Evolutionary conservation across 371 early-diverging fungal genomes (phyloP), one percentile per base, ranked within the genome.

Genomic region (Thermomucor indicae-seudaticae): DNA sequence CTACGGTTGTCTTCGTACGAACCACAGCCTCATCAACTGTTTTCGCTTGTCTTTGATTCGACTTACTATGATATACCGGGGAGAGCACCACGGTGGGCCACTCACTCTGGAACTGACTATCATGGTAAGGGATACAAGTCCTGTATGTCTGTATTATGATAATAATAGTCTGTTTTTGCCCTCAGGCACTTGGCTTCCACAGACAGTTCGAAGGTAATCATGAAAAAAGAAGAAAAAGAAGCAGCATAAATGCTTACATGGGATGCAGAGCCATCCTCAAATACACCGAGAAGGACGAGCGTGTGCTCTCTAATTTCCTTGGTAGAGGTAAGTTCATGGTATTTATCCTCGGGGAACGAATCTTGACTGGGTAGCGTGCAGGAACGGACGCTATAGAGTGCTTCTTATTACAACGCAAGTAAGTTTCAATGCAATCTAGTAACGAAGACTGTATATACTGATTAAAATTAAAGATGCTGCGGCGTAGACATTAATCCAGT

Each of bases 331-430:
- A 17, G 48, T 29, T 7, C 1, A 11, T 22, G 34, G 20, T 37
- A 31, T 23, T 1, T n/a, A 4, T n/a, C n/a, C n/a, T n/a, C 37
- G 20, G 24, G 16, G 11, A 34, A 24, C 10, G 22, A 27, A 25
- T 22, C 24, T 6, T 31, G 32, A 39, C n/a, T 39, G 12, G 20
- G 19, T 27, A 45, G 30, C 19, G n/a, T 43, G 28, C 52, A 77
- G 80, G 81, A 6, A 92, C 95, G 1, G 95, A 95, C 61, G 91
- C 91, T 7, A 95, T 93, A n/a, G 95, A 95, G 59, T 82, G 86
- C 32, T 88, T 92, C 44, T 65, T 95, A 43, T 64, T 91, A 12
- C 79, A 84, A 52, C 71, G 95, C 73, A 81, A 82, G 84, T 86
- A 69, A 25, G 1, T 12, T 23, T 25, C 6, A 12, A 16, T 6